A percentile compares a stretch with the other conserved stretches of the same genome.
These are phyloP conservation scores for Syzygium malaccense DNA, from an alignment of 441 rosid genomes.

Conservation along the genomic window DNA sequence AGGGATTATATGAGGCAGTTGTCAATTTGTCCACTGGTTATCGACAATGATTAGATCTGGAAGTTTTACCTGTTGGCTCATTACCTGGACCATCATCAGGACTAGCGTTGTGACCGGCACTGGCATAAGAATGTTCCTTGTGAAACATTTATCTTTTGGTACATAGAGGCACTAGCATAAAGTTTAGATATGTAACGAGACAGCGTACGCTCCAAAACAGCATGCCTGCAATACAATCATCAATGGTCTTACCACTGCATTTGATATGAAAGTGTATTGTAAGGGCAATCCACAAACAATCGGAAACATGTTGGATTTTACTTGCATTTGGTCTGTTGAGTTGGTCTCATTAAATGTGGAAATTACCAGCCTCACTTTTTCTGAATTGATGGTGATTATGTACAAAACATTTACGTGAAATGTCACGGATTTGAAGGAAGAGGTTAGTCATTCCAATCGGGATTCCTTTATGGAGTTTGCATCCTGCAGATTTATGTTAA, in stretches of 20 bases:
- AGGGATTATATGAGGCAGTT: background rate
- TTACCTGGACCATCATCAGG: background rate
- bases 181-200: background rate
- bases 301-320: background rate
- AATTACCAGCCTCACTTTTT: background rate
- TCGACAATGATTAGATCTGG: background rate
- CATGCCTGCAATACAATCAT: rapidly evolving
- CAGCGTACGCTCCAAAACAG: background rate
- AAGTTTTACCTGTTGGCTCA: background rate
- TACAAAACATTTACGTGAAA: background rate
- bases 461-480: background rate
- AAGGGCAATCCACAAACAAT: background rate
- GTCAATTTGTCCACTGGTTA: background rate
- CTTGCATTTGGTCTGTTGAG: background rate
- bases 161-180: background rate
- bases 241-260: background rate
- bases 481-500: background rate
- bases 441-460: background rate
- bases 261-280: background rate
- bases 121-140: background rate
- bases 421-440: background rate
- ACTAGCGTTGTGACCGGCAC: background rate
- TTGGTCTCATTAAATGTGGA: background rate
- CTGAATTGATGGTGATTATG: background rate
- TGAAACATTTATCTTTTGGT: background rate